Conservation (phyloP, 495 filamentous ascomycete species). For the Cercophora sp. region DNA sequence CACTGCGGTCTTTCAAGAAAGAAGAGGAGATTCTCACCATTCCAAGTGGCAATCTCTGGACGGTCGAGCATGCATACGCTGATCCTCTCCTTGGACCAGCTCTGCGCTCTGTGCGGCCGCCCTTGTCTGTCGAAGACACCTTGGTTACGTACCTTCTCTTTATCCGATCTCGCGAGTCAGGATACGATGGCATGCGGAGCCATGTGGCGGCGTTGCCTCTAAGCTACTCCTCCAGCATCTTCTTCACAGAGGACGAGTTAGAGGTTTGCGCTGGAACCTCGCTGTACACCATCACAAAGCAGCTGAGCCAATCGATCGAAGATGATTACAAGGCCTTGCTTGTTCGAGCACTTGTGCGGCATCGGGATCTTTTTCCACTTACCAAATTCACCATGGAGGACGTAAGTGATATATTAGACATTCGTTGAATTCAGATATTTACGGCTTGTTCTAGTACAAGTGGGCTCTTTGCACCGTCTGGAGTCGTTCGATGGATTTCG, state of each 20-base stretch:
- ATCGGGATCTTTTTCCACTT: conserved; percentile 31
- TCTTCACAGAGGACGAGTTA: conserved; percentile 27
- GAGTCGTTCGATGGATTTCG: conserved; percentile 33
- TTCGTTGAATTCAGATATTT: too few relatives aligned
- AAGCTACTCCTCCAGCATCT: conserved; percentile 32
- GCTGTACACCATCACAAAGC: conserved; percentile 29
- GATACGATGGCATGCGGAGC: conserved; percentile 28
- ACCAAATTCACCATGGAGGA: conserved; percentile 29
- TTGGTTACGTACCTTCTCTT: conserved; percentile 30
- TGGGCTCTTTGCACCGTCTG: conserved; percentile 32
- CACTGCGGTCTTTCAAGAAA: conserved; percentile 27
- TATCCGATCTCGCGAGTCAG: conserved; percentile 28
- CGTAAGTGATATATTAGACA: conserved; percentile 21
- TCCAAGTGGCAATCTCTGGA: conserved; percentile 26
- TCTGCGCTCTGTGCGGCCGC: conserved; percentile 26
- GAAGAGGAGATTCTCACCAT: conserved; percentile 30
- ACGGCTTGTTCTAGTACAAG: conserved; percentile 25
- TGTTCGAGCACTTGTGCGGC: conserved; percentile 22
- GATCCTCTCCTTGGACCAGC: conserved; percentile 28
- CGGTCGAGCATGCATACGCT: conserved; percentile 31
- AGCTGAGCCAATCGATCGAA: conserved; percentile 24
- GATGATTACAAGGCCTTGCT: conserved; percentile 26
- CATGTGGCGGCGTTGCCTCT: conserved; percentile 27
- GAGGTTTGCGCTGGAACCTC: conserved; percentile 29
- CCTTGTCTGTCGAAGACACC: conserved; percentile 30